Evolutionary conservation across 306 rosid genomes (phyloP).

Genomic region (Canavalia ensiformis): DNA sequence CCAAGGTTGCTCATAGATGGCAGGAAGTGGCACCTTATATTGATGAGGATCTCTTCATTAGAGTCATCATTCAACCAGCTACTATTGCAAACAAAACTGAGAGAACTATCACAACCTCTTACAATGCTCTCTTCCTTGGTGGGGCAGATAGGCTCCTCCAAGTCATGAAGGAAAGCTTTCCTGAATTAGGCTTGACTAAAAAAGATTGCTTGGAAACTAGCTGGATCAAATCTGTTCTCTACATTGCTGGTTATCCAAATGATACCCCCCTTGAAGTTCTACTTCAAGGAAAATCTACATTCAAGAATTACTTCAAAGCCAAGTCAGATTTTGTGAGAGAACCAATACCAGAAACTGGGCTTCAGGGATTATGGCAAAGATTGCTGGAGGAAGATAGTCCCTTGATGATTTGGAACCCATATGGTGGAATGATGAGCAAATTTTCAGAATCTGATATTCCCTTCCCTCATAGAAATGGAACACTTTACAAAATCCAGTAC

Average conservation of each 20-base stretch:
- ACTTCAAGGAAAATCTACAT: slow-evolving; percentile 71
- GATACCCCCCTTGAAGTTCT: slow-evolving; percentile 68
- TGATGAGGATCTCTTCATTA: slow-evolving; percentile 70
- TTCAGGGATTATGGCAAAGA: slow-evolving; percentile 81
- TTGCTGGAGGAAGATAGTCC: slow-evolving; percentile 64
- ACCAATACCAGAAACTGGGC: slow-evolving; percentile 67
- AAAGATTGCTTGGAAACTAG: slow-evolving; percentile 71
- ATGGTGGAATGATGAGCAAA: slow-evolving; percentile 78
- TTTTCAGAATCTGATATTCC: slow-evolving; percentile 71
- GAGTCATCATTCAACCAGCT: slow-evolving; percentile 61
- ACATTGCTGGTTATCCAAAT: slow-evolving; percentile 72
- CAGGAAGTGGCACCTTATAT: slow-evolving; percentile 73
- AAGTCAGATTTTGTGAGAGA: slow-evolving; percentile 79
- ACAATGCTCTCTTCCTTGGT: slow-evolving; percentile 76
- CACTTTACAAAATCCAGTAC: slow-evolving; percentile 76
- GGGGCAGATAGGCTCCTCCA: slow-evolving; percentile 59
- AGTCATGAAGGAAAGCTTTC: slow-evolving; percentile 63
- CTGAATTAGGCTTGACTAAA: slow-evolving; percentile 70
- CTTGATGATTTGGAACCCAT: slow-evolving; percentile 70
- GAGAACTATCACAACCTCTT: slow-evolving; percentile 68
- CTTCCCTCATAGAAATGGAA: slow-evolving; percentile 84
- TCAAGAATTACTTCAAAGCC: slow-evolving; percentile 84
- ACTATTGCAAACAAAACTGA: slow-evolving; percentile 48
- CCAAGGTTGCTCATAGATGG: slow-evolving; percentile 67
- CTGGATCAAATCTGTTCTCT: slow-evolving; percentile 82